Evolutionary conservation across 2,329 filamentous ascomycete genomes (phyloP).

Genomic region (Aureobasidium melanogenum): DNA sequence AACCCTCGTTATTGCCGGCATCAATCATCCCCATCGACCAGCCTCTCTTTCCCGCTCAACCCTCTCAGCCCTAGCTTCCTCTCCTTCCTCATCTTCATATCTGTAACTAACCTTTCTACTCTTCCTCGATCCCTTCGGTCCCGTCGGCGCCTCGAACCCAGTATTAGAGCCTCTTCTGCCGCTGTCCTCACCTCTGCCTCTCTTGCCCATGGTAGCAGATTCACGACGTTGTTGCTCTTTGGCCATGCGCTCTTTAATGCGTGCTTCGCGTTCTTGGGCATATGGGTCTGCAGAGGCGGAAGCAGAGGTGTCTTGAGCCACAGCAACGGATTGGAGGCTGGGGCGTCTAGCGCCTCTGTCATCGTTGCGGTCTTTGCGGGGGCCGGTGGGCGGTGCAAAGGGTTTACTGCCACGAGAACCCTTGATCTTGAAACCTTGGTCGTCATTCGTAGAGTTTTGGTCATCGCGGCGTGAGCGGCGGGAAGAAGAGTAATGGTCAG

Average conservation of each 20-base stretch:
- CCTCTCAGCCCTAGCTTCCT: slow-evolving; percentile 29
- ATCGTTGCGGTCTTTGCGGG: slow-evolving; percentile 20
- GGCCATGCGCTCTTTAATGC: slow-evolving; percentile 41
- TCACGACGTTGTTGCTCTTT: slow-evolving; percentile 58
- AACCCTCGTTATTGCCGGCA: neutral
- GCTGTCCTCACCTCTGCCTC: slow-evolving; percentile 14
- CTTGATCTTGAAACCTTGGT: slow-evolving; percentile 41
- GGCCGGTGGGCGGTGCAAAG: slow-evolving; percentile 29
- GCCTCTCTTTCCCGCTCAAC: slow-evolving; percentile 47
- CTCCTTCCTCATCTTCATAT: slow-evolving; percentile 36
- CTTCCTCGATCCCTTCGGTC: slow-evolving; percentile 40
- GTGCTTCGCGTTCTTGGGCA: slow-evolving; percentile 24
- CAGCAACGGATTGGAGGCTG: neutral
- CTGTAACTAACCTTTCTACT: slow-evolving; percentile 21
- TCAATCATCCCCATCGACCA: slow-evolving; percentile 25
- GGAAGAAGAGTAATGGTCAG: slow-evolving; percentile 36
- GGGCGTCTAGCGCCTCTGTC: slow-evolving; percentile 12
- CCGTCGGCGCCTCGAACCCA: slow-evolving; percentile 19
- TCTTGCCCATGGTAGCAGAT: slow-evolving; percentile 37
- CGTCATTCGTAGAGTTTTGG: slow-evolving; percentile 21
- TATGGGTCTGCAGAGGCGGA: slow-evolving; percentile 23
- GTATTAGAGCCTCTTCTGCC: slow-evolving; percentile 17
- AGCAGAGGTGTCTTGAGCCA: slow-evolving; percentile 7
- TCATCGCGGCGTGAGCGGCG: slow-evolving; percentile 31
- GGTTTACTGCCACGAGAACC: slow-evolving; percentile 23